These are phyloP conservation scores for Hemileccinum impolitum DNA, from an alignment of 768 basidiomycete genomes.

Conservation along the genomic window DNA sequence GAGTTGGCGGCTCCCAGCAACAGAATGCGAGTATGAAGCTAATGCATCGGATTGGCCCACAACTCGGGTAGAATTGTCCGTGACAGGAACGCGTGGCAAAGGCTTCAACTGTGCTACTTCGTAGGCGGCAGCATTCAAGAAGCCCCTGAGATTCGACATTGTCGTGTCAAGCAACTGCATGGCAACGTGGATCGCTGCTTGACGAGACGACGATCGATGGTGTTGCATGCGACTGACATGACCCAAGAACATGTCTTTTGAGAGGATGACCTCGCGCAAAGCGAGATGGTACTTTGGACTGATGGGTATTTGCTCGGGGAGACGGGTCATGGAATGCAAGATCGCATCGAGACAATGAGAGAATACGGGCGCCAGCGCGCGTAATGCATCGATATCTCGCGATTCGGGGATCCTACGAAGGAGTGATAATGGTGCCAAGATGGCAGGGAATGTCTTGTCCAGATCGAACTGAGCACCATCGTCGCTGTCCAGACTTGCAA, in stretches of 20 bases:
- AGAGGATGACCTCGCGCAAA: conserved; percentile 18
- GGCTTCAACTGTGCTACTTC: conserved; percentile 28
- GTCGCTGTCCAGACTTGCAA: conserved; percentile 24
- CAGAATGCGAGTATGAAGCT: neutral
- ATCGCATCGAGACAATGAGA: conserved; percentile 24
- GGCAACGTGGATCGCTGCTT: conserved; percentile 11
- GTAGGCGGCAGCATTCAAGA: conserved; percentile 29
- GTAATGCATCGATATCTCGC: conserved; percentile 26
- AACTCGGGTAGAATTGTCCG: neutral
- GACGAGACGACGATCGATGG: conserved; percentile 1
- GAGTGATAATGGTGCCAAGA: conserved; percentile 28
- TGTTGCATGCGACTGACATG: conserved; percentile 15
- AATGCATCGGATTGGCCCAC: conserved; percentile 2
- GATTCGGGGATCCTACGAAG: conserved; percentile 25
- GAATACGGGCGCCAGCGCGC: conserved; percentile 27
- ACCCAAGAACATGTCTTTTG: conserved; percentile 20
- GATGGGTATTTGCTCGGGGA: conserved; percentile 20
- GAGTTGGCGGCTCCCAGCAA: neutral
- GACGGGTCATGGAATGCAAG: conserved; percentile 22
- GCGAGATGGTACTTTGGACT: conserved; percentile 22
- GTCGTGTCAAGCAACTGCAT: conserved; percentile 31
- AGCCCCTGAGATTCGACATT: conserved; percentile 31
- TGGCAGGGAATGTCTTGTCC: conserved; percentile 35
- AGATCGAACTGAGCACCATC: conserved; percentile 25
- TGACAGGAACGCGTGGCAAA: conserved; percentile 22